phyloP scores from a whole-genome alignment of 192 early-diverging fungal genomes.

The Kappamyces sp. region DNA sequence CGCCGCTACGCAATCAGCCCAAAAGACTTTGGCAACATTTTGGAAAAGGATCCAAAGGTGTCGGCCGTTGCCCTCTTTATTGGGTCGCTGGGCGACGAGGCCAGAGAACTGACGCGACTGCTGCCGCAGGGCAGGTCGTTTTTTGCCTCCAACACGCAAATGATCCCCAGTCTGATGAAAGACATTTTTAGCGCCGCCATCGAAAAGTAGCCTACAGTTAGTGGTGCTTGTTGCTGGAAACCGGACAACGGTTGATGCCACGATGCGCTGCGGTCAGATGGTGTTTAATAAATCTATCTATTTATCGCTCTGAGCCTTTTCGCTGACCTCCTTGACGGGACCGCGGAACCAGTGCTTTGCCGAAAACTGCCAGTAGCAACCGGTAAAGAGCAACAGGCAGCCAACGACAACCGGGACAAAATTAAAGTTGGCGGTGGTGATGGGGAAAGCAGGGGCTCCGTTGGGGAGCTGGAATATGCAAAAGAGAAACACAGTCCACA shows the following conservation, averaged over 20 bases:
- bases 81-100: slow-evolving; percentile 71
- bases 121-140: slow-evolving; percentile 28
- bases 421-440: slow-evolving; percentile 28
- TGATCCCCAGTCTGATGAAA: slow-evolving; percentile 42
- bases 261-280: too few species aligned
- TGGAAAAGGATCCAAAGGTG: slow-evolving; percentile 66
- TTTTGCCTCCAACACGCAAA: slow-evolving; percentile 29
- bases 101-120: slow-evolving; percentile 33
- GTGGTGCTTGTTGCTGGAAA: too few species aligned
- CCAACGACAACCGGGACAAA: slow-evolving; percentile 33
- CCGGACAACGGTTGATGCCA: too few species aligned
- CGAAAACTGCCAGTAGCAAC: slow-evolving; percentile 26
- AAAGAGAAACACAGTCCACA: slow-evolving; percentile 31
- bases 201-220: too few species aligned
- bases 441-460: slow-evolving; percentile 21
- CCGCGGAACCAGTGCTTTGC: slow-evolving; percentile 42
- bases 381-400: slow-evolving; percentile 22
- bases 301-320: too few species aligned
- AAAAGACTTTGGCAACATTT: slow-evolving; percentile 53
- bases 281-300: too few species aligned
- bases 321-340: not conserved
- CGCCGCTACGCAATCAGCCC: slow-evolving; percentile 73
- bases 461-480: slow-evolving; percentile 35
- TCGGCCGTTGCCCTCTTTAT: slow-evolving; percentile 75
- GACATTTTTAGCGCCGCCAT: slow-evolving; percentile 17